Base-by-base conservation (phyloP, 106 monocot genomes). In the Phalaenopsis aphrodite region DNA sequence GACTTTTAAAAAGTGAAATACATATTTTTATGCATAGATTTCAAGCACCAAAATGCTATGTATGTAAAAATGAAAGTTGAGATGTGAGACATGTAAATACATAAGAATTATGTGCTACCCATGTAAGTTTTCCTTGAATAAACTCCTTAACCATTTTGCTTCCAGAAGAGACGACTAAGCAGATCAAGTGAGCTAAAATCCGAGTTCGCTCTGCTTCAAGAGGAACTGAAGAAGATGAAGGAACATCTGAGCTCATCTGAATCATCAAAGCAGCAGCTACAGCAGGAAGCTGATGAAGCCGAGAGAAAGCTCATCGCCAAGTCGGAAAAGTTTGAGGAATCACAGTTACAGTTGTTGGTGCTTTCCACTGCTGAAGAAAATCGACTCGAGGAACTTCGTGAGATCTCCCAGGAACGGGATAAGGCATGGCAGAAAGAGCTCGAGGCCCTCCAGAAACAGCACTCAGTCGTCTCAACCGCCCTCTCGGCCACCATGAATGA, bases 211-310 rank as follows among this genome's bases (percentile, higher is more conserved):
- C 91, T 86, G 49, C 88, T 90, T 52, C 90, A 92, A 76, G 91
- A 91, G 66, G 91, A 93, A 6, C 84, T 99, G 39, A 93, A 95
- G 83, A 91, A 95, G 80, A 78, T 87, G 15, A 95, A 91, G 82
- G 95, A 99, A 41, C 89, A 89, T 67, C 81, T 95, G 5, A 80
- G 57, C 69, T 87, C 86, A 66, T 81, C 88, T 3, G 93, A 99
- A 75, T 72, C 82, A 78, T 82, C 23, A 23, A 93, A 88, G 66
- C 79, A 74, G 30, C 81, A 79, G 78, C 87, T 90, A 21, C 78
- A 91, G 56, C 84, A 89, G 75, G 95, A 99, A 79, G 88, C 78
- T 48, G 93, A 93, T 42, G 95, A 89, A 19, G 81, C 83, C 39
- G 95, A 83, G 79, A 85, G 83, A 55, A 87, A 91, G 79, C 82